phyloP scores from a whole-genome alignment of 129 eudicot species.

The Kitagawia praeruptora region DNA sequence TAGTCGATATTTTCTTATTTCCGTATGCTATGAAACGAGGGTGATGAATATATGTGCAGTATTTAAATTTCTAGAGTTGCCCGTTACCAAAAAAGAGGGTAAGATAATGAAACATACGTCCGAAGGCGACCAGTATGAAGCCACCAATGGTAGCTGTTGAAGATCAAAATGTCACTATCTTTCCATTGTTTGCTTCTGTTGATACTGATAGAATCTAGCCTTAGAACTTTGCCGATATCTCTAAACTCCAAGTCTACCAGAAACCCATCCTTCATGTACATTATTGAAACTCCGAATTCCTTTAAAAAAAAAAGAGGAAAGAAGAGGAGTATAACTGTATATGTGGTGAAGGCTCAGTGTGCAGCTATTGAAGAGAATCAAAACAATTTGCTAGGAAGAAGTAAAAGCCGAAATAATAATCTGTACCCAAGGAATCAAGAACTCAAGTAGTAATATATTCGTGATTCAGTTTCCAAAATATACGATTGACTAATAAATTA shows the following conservation, averaged over 20 bases:
- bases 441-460: not conserved
- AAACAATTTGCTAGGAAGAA: not conserved
- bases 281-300: slow-evolving; percentile 55
- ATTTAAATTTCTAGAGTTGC: not conserved
- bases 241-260: slow-evolving; percentile 51
- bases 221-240: slow-evolving; percentile 41
- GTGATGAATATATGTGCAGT: not conserved
- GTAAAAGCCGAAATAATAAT: not conserved
- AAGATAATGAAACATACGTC: slow-evolving; percentile 25
- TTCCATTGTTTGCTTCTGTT: slow-evolving; percentile 40
- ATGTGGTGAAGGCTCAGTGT: not conserved
- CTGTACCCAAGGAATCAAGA: not conserved
- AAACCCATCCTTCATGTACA: slow-evolving; percentile 63
- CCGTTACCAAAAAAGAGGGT: too few species aligned
- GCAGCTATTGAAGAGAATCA: not conserved
- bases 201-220: slow-evolving; percentile 58
- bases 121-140: slow-evolving; percentile 39
- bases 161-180: slow-evolving; percentile 60
- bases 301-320: slow-evolving; percentile 10
- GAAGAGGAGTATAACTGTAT: too few species aligned
- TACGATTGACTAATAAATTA: not conserved
- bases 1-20: not conserved
- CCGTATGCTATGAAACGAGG: too few species aligned
- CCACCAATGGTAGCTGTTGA: slow-evolving; percentile 97
- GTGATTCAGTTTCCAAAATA: not conserved